Evolutionary conservation across 345 rosid genomes (phyloP), one percentile per base, ranked within the genome.

Genomic region (Moringa oleifera): DNA sequence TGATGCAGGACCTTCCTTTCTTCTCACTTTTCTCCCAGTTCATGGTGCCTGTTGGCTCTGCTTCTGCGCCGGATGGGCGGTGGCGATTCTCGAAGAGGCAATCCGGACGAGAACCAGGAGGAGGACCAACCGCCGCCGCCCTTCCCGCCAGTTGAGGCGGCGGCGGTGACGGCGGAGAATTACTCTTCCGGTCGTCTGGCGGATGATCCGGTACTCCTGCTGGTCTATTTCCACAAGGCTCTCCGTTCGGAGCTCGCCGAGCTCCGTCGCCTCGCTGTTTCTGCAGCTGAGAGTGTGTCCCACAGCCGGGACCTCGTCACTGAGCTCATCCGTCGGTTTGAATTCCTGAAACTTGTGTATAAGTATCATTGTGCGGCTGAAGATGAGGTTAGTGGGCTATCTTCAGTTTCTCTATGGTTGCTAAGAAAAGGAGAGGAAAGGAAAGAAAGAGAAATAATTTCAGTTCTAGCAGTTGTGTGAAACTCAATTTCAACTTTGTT

Each of bases 211-310:
- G 77, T 86, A 55, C 84, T 83, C 36, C 59, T 88, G 21, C 73
- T 91, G 18, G 80, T 78, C 59, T 78, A 66, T 70, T 86, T 81
- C 81, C 97, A 91, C 79, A 76, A 81, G 58, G 91, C 94, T 53
- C 54, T 84, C 11, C 83, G 84, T 53, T 77, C 67, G 24, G 91
- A 86, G 76, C 75, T 91, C 0, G 67, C 65, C 7, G 77, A 81
- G 49, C 86, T 91, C 55, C 84, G 73, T n/a, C 72, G 64, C 19
- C 12, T 66, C 7, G 90, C 87, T 0, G 70, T 61, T 15, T 31
- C 56, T 2, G 80, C 83, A 0, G 72, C 72, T 6, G 87, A 72
- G 65, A 19, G 62, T 20, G 74, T 70, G 25, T 63, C 18, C 11
- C 18, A 59, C 33, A 51, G 58, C 63, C 45, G 22, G 1, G 79